phyloP scores from a whole-genome alignment of 2,329 filamentous ascomycete species.

The Ophiostoma perfectum region DNA sequence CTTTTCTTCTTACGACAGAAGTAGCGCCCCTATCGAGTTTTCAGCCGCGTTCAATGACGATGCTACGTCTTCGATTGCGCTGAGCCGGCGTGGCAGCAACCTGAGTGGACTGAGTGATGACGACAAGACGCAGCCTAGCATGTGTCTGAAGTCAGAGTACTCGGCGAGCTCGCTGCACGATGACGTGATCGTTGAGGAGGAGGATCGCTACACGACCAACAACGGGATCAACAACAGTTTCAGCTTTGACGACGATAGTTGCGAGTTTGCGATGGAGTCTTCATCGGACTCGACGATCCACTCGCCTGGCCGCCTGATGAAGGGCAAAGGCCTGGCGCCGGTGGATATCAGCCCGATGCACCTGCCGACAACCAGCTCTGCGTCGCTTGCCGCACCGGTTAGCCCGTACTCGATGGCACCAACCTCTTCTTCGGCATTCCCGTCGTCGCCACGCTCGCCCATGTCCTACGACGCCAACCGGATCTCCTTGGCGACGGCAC shows the following conservation, averaged over 20 bases:
- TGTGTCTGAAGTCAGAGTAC: slow-evolving; percentile 43
- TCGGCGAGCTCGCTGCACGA: slow-evolving; percentile 49
- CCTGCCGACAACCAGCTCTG: slow-evolving; percentile 38
- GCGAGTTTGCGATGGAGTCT: slow-evolving; percentile 30
- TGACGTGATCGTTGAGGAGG: slow-evolving; percentile 47
- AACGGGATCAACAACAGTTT: slow-evolving; percentile 24
- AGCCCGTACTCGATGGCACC: slow-evolving; percentile 62
- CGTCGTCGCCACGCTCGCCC: slow-evolving; percentile 66
- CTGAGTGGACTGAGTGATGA: slow-evolving; percentile 44
- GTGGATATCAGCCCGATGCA: slow-evolving; percentile 47
- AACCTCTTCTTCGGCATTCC: slow-evolving; percentile 52
- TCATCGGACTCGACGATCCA: slow-evolving; percentile 40
- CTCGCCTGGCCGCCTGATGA: slow-evolving; percentile 41
- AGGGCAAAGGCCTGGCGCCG: slow-evolving; percentile 44
- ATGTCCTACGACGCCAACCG: slow-evolving; percentile 66
- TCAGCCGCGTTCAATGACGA: slow-evolving; percentile 23
- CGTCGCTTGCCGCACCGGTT: slow-evolving; percentile 46
- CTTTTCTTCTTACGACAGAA: slow-evolving; percentile 4
- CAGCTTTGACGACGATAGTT: slow-evolving; percentile 29
- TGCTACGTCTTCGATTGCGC: slow-evolving; percentile 26
- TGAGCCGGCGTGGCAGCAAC: slow-evolving; percentile 44
- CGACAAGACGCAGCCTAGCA: slow-evolving; percentile 34
- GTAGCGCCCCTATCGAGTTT: slow-evolving; percentile 9
- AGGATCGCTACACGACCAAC: slow-evolving; percentile 29
- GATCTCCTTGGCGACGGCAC: slow-evolving; percentile 68